Evolutionary conservation across 2,329 filamentous ascomycete genomes (phyloP).

Genomic region (Eutypa lata): DNA sequence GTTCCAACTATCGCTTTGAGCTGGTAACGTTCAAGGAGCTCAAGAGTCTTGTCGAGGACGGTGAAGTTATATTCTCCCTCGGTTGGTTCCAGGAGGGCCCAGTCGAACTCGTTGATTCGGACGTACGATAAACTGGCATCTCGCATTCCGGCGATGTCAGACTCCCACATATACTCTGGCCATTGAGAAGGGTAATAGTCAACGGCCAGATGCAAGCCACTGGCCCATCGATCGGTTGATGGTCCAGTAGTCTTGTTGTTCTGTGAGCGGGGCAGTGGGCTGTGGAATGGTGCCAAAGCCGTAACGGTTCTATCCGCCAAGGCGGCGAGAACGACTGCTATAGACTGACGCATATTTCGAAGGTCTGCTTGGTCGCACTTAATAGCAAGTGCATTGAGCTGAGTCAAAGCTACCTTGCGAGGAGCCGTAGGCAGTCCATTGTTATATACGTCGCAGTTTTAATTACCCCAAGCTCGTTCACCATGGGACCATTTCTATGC

Average conservation of each 20-base stretch:
- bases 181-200: conserved; percentile 22
- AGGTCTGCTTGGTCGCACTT: background rate
- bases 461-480: background rate
- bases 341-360: background rate
- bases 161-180: conserved; percentile 18
- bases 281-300: background rate
- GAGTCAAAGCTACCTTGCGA: background rate
- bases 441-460: background rate
- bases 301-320: background rate
- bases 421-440: background rate
- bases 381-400: background rate
- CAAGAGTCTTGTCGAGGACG: conserved; percentile 15
- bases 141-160: conserved; percentile 16
- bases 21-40: conserved; percentile 12
- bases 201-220: conserved; percentile 15
- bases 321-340: background rate
- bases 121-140: conserved; percentile 18
- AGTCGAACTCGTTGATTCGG: conserved; percentile 21
- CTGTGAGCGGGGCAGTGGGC: background rate
- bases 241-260: background rate
- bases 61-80: conserved; percentile 19
- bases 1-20: conserved; percentile 20
- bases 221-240: conserved; percentile 11
- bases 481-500: background rate
- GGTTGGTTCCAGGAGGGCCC: conserved; percentile 15